These are phyloP conservation scores for Blepharisma stoltei DNA, from an alignment of 73 alveolate species.

Conservation along the genomic window DNA sequence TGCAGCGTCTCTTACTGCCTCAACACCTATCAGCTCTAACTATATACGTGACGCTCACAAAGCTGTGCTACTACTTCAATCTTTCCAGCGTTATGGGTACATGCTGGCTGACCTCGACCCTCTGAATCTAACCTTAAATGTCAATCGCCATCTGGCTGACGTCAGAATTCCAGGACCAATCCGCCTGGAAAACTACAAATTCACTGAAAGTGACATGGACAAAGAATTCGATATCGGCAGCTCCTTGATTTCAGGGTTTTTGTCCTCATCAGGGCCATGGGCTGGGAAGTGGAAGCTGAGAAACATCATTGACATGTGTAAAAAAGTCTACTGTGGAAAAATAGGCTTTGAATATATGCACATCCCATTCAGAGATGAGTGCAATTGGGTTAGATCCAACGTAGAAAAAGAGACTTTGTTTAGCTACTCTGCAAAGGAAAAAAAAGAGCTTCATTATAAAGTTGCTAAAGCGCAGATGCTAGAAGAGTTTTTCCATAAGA, in stretches of 20 bases:
- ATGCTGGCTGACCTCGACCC: slow-evolving; percentile 82
- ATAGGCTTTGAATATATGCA: slow-evolving; percentile 86
- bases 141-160: slow-evolving; percentile 21
- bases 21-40: slow-evolving; percentile 36
- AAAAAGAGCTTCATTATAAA: slow-evolving; percentile 51
- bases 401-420: slow-evolving; percentile 65
- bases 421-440: slow-evolving; percentile 53
- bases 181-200: slow-evolving; percentile 32
- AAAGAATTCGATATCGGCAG: slow-evolving; percentile 69
- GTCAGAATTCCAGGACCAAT: slow-evolving; percentile 26
- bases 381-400: slow-evolving; percentile 78
- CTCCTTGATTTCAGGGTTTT: slow-evolving; percentile 45
- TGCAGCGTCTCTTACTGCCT: slow-evolving; percentile 37
- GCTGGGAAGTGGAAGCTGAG: slow-evolving; percentile 62
- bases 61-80: slow-evolving; percentile 57
- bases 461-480: slow-evolving; percentile 66
- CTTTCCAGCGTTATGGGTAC: slow-evolving; percentile 75
- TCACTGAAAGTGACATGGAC: slow-evolving; percentile 73
- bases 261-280: slow-evolving; percentile 24
- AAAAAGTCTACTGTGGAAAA: slow-evolving; percentile 71
- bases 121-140: slow-evolving; percentile 33
- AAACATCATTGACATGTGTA: slow-evolving; percentile 63
- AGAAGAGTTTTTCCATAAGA: slow-evolving; percentile 66
- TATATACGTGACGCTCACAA: slow-evolving; percentile 55
- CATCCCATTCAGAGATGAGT: slow-evolving; percentile 62